These are phyloP conservation scores for Coemansia sp. DNA, from an alignment of 192 early-diverging fungal genomes.

Conservation along the genomic window DNA sequence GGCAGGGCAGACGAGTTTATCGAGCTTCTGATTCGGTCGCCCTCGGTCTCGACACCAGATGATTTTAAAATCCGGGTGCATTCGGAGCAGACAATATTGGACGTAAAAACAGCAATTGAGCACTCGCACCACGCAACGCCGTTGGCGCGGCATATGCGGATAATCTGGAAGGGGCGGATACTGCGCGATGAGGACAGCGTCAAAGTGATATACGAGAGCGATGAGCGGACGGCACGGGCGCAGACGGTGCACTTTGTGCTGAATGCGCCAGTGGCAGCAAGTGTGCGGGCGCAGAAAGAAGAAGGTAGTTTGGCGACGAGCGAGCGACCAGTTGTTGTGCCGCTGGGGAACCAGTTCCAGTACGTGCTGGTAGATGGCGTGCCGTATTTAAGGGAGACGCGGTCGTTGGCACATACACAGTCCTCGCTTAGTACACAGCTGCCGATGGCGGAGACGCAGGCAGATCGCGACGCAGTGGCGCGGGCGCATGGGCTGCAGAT, in stretches of 20 bases:
- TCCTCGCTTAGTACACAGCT: not conserved
- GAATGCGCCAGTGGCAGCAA: not conserved
- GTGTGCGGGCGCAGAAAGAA: not conserved
- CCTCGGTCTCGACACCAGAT: constrained; percentile 36
- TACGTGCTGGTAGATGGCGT: constrained; percentile 45
- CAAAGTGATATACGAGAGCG: constrained; percentile 4
- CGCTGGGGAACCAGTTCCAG: constrained; percentile 41
- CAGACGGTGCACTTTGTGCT: constrained; percentile 47
- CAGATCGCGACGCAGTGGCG: not conserved
- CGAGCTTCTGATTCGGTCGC: constrained; percentile 33
- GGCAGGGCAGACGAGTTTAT: constrained; percentile 1
- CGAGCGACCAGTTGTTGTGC: constrained; percentile 4
- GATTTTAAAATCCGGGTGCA: constrained; percentile 22
- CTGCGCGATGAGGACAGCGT: constrained; percentile 22
- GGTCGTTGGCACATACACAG: not conserved
- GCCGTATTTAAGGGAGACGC: constrained; percentile 35
- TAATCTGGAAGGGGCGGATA: constrained; percentile 48
- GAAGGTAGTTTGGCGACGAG: not conserved
- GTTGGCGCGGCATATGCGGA: constrained; percentile 37
- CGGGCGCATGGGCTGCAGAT: not conserved
- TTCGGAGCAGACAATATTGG: constrained; percentile 15
- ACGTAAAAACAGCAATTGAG: constrained; percentile 41
- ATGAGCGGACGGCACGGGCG: not conserved
- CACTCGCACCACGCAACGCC: constrained; percentile 22
- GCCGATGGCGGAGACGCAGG: not conserved